Conservation (phyloP, 139 green algal species). For the Chlorella sorokiniana region DNA sequence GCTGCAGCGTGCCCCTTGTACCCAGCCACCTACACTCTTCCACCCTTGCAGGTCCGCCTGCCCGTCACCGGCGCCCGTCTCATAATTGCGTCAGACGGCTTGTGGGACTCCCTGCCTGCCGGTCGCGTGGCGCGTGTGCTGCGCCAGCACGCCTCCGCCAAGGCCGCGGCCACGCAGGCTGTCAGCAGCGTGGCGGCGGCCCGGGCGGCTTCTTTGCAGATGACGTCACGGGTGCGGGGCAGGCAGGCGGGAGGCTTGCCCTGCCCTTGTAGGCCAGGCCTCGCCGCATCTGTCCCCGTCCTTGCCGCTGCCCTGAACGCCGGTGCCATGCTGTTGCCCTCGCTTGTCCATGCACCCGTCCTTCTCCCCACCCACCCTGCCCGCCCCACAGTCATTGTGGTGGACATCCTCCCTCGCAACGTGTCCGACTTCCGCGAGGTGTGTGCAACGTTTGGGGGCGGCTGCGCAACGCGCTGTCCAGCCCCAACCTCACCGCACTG, state of each 20-base stretch:
- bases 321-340: background rate
- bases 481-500: background rate
- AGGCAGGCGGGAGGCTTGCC: too few relatives aligned
- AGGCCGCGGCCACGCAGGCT: constrained; percentile 27
- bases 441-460: background rate
- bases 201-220: constrained; percentile 58
- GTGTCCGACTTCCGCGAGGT: background rate
- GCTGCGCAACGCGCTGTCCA: constrained; percentile 11
- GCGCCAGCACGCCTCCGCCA: constrained; percentile 10
- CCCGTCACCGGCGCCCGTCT: constrained; percentile 66
- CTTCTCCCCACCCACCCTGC: background rate
- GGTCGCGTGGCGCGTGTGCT: constrained; percentile 44
- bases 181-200: background rate
- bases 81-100: constrained; percentile 84
- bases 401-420: constrained; percentile 73
- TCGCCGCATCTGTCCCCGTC: too few relatives aligned
- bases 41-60: constrained; percentile 43
- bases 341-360: background rate
- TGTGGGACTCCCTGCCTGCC: constrained; percentile 78
- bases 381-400: constrained; percentile 69
- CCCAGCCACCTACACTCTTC: background rate
- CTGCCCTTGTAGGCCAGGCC: too few relatives aligned
- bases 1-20: background rate
- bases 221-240: constrained; percentile 56
- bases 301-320: background rate